Evolutionary conservation across 1,284 basidiomycete species (phyloP), one percentile per base, ranked within the genome.

Genomic region (Coriolopsis trogii): DNA sequence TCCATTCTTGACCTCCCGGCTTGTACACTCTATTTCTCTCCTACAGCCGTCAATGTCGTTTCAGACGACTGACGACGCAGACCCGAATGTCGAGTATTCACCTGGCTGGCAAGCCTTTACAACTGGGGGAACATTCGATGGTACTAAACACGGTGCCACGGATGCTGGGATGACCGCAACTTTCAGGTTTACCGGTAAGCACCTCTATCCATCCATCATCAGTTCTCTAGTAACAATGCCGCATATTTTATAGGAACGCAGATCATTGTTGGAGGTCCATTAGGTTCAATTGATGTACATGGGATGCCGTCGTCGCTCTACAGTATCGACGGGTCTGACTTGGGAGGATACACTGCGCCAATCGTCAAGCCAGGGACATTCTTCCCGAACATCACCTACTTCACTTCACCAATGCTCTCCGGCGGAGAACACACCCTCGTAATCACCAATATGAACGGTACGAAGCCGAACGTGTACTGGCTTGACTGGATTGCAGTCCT

Each of bases 381-480:
- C 21, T 23, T 30, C 15, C 16, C 36, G 21, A 44, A 55, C 30
- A 44, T 48, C 5, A 46, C 51, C 2, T 58, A 58, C 41, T 63
- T 59, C 36, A 38, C 43, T 2, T 63, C 61, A 15, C 48, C 51
- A 3, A 40, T 33, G 1, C 51, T 61, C 18, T 8, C 44, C 3
- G 31, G 50, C 5, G 57, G 57, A 21, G 42, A 49, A 4, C 59
- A 63, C 20, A 46, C 28, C 21, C 51, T 63, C 4, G 46, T 53
- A 7, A 49, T 63, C 40, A 59, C 55, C 2, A 63, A 60, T 38
- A 7, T 52, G 2, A 59, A 63, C 30, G 61, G 59, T 7, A 63
- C 61, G 1, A 34, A 25, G n/a, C 61, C 59, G 13, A 60, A 49
- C 36, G 40, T 48, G 4, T 53, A 49, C 28, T 61, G 59, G 61